Conservation (phyloP, 192 early-diverging fungal species). For the Rhizophagus sp. region DNA sequence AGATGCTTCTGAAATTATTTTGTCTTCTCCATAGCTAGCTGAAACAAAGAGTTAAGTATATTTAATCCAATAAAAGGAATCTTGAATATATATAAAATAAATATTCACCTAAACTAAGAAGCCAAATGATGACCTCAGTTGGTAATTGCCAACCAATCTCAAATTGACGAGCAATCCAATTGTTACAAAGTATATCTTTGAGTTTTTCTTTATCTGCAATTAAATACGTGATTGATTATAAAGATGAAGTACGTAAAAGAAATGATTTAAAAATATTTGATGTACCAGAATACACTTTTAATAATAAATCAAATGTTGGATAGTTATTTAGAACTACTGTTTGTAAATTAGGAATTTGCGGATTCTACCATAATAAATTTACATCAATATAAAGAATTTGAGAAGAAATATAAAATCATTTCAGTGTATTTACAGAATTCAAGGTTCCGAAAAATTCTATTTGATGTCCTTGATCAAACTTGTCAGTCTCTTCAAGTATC, state of each 20-base stretch:
- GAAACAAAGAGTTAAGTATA: background rate
- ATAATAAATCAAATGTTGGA: background rate
- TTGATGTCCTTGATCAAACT: background rate
- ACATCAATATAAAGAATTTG: background rate
- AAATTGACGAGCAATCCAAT: slow-evolving; percentile 23
- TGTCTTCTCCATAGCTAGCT: slow-evolving; percentile 11
- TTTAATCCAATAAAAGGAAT: background rate
- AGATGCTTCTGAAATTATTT: slow-evolving; percentile 18
- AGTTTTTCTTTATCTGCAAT: background rate
- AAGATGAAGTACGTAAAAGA: background rate
- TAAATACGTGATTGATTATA: background rate
- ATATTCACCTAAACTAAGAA: slow-evolving; percentile 16
- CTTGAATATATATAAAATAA: background rate
- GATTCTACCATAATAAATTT: background rate
- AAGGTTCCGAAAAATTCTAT: slow-evolving; percentile 6
- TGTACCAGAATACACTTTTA: background rate
- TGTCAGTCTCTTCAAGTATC: slow-evolving; percentile 14
- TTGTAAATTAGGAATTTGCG: background rate
- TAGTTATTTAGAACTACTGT: background rate
- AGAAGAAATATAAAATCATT: background rate
- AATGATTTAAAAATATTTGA: background rate
- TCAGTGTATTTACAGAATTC: background rate
- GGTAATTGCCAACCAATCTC: slow-evolving; percentile 9
- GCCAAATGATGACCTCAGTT: slow-evolving; percentile 1
- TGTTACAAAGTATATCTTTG: slow-evolving; percentile 4